Conservation (phyloP, 2,329 filamentous ascomycete genomes). For the Paecilomyces dactylethromorphus region DNA sequence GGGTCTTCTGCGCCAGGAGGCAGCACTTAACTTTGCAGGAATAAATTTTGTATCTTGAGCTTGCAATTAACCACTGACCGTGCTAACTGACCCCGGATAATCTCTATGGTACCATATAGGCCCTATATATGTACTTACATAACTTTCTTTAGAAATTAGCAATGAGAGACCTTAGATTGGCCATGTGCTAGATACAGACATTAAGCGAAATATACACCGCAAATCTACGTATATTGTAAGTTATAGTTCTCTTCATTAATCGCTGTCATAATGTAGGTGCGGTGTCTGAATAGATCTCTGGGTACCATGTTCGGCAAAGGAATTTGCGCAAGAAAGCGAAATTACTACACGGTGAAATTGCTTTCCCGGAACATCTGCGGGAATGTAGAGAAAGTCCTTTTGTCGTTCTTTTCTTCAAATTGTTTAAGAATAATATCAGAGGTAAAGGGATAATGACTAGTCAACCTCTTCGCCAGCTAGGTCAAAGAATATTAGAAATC, state of each 20-base stretch:
- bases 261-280: neutral
- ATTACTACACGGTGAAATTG: neutral
- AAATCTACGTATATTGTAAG: neutral
- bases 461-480: too few relatives aligned
- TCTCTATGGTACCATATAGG: too few relatives aligned
- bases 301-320: neutral
- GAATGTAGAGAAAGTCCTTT: neutral
- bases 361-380: neutral
- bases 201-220: neutral
- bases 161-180: neutral
- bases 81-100: too few relatives aligned
- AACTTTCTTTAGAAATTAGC: too few relatives aligned
- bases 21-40: too few relatives aligned
- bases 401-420: neutral
- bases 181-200: neutral
- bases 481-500: too few relatives aligned
- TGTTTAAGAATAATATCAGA: neutral
- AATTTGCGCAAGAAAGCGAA: neutral
- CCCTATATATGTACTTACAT: too few relatives aligned
- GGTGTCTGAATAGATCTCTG: neutral
- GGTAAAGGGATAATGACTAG: too few relatives aligned
- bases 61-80: too few relatives aligned
- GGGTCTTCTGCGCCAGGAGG: too few relatives aligned
- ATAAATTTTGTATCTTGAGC: too few relatives aligned
- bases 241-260: neutral